A percentile compares a stretch with the other conserved stretches of the same genome.
phyloP scores from a whole-genome alignment of 352 stramenopile species.

The Pythium vanterpoolii region DNA sequence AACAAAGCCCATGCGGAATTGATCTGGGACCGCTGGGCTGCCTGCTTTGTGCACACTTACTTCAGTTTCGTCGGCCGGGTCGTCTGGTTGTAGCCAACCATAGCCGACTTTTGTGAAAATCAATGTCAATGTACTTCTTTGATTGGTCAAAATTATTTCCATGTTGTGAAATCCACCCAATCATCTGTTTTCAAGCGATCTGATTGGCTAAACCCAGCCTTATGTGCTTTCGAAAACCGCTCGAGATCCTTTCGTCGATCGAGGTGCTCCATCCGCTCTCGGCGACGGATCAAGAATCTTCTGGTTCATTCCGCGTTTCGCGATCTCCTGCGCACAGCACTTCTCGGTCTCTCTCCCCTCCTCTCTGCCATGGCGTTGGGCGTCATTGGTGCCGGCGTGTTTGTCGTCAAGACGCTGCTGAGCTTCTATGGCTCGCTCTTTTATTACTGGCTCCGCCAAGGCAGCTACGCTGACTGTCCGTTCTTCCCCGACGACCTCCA shows the following conservation, averaged over 20 bases:
- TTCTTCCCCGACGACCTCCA: slow-evolving; percentile 79
- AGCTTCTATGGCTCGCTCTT: slow-evolving; percentile 76
- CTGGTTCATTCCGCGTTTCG: slow-evolving; percentile 8
- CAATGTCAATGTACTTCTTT: not conserved
- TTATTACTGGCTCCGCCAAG: slow-evolving; percentile 77
- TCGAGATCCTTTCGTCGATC: slow-evolving; percentile 8
- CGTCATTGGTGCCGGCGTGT: slow-evolving; percentile 25
- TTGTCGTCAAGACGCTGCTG: slow-evolving; percentile 43
- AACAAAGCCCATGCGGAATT: too few species aligned
- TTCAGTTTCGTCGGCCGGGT: not conserved
- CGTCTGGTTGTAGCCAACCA: not conserved
- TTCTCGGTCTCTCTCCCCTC: not conserved
- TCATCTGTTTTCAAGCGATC: not conserved
- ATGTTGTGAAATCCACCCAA: slow-evolving; percentile 2
- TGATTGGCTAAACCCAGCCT: slow-evolving; percentile 16
- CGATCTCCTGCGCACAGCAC: not conserved
- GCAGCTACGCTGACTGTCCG: slow-evolving; percentile 68
- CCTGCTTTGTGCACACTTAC: not conserved
- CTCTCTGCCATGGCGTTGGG: slow-evolving; percentile 31
- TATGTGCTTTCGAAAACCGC: not conserved
- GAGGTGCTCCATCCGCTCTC: not conserved
- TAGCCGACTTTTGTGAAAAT: not conserved
- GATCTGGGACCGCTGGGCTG: not conserved
- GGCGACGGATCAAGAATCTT: not conserved
- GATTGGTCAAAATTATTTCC: not conserved